phyloP scores from a whole-genome alignment of 2,329 filamentous ascomycete genomes.

The Aureobasidium sp. region DNA sequence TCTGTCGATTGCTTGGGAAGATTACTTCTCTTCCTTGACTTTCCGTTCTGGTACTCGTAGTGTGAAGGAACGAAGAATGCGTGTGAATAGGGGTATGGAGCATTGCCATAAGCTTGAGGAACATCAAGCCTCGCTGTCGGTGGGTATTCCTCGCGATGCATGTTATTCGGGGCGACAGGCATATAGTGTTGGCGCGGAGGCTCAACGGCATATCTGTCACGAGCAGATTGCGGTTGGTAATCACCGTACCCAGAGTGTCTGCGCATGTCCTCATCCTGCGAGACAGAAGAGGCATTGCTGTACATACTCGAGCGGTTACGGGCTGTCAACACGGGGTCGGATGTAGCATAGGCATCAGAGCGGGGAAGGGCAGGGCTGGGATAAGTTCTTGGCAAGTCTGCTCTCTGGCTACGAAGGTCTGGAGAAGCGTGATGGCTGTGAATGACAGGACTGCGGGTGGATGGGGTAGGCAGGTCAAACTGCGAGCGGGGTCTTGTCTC shows the following conservation, averaged over 20 bases:
- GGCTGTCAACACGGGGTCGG: constrained; percentile 4
- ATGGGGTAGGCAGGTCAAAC: constrained; percentile 7
- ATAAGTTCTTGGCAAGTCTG: constrained; percentile 3
- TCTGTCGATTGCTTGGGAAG: constrained; percentile 34
- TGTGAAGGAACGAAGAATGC: constrained; percentile 16
- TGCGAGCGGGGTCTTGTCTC: constrained; percentile 7
- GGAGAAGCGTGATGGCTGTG: constrained; percentile 12
- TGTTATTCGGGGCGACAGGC: background rate
- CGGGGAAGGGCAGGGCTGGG: constrained; percentile 2
- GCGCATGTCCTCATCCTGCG: constrained; percentile 7
- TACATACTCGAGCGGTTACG: constrained; percentile 14
- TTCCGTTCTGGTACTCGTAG: constrained; percentile 32
- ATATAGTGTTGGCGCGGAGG: background rate
- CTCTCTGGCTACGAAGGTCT: constrained; percentile 2
- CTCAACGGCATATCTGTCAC: constrained; percentile 11
- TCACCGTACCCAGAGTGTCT: constrained; percentile 10
- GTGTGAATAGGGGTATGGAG: constrained; percentile 15
- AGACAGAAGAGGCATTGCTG: constrained; percentile 13
- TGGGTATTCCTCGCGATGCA: constrained; percentile 9
- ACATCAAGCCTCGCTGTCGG: constrained; percentile 9
- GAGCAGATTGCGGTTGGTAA: background rate
- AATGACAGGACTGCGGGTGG: background rate
- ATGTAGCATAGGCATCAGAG: background rate
- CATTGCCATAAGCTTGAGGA: constrained; percentile 10
- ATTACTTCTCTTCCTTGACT: constrained; percentile 33